These are phyloP conservation scores for Nannochloropsis gaditana DNA, from an alignment of 108 stramenopile species.

Conservation along the genomic window DNA sequence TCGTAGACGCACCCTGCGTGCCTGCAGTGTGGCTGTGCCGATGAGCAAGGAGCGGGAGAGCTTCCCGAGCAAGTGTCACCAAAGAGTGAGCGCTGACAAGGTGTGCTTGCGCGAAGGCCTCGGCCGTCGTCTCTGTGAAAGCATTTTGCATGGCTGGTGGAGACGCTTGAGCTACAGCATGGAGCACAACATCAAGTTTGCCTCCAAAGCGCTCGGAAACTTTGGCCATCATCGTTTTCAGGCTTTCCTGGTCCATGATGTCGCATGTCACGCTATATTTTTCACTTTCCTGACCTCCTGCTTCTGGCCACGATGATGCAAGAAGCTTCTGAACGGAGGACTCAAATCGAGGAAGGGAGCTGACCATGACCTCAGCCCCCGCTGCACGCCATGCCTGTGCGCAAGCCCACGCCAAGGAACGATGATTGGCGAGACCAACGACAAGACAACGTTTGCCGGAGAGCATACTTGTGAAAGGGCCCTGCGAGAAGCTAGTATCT, in stretches of 20 bases:
- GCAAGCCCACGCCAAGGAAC: constrained; percentile 40
- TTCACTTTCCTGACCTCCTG: not conserved
- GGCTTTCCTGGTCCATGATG: not conserved
- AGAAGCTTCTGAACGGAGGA: not conserved
- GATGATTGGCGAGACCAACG: constrained; percentile 38
- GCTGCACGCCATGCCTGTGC: constrained; percentile 36
- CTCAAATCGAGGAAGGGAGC: constrained; percentile 27
- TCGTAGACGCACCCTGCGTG: not conserved
- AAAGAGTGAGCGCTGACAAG: constrained; percentile 39
- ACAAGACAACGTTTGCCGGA: constrained; percentile 39
- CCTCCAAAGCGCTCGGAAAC: not conserved
- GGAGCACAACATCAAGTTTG: constrained; percentile 35
- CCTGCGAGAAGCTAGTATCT: too few species aligned
- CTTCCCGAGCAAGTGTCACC: constrained; percentile 26
- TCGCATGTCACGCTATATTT: not conserved
- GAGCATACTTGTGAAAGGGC: constrained; percentile 18
- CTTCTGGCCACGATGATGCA: not conserved
- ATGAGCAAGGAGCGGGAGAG: constrained; percentile 33
- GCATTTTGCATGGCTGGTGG: constrained; percentile 35
- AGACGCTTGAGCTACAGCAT: constrained; percentile 40
- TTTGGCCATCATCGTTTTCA: not conserved
- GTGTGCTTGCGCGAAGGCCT: constrained; percentile 34
- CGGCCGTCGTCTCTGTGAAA: constrained; percentile 26
- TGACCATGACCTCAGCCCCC: constrained; percentile 41
- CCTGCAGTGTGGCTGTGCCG: constrained; percentile 23